Percentiles rank a stretch among this genome's conserved stretches.
Evolutionary conservation across 176 grass and related monocot species (phyloP).

Genomic region (Zizania latifolia): DNA sequence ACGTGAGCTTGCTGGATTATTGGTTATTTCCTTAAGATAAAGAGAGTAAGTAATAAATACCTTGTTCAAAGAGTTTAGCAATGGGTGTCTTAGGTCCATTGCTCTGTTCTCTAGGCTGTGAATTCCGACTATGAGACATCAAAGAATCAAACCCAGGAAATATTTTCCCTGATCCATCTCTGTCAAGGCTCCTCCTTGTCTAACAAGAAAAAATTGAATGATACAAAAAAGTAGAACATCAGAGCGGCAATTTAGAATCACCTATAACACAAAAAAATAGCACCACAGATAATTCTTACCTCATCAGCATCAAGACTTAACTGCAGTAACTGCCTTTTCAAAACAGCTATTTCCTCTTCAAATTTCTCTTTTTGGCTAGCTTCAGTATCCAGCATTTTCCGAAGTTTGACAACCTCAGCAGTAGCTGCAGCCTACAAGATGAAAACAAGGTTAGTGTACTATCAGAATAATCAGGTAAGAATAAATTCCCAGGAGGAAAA

Average conservation of each 20-base stretch:
- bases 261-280: background rate
- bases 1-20: background rate
- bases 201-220: slow-evolving; percentile 30
- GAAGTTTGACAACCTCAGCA: slow-evolving; percentile 68
- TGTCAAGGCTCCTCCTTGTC: slow-evolving; percentile 85
- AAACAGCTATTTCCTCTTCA: slow-evolving; percentile 78
- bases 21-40: slow-evolving; percentile 1
- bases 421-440: slow-evolving; percentile 64
- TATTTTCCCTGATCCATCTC: slow-evolving; percentile 75
- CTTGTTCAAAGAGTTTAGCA: slow-evolving; percentile 96
- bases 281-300: slow-evolving; percentile 41
- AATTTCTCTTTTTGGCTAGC: slow-evolving; percentile 80
- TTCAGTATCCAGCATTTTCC: slow-evolving; percentile 76
- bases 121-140: slow-evolving; percentile 69
- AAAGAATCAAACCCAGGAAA: slow-evolving; percentile 92
- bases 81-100: slow-evolving; percentile 82
- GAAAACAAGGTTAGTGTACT: slow-evolving; percentile 19
- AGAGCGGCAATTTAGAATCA: slow-evolving; percentile 14
- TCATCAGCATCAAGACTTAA: slow-evolving; percentile 88
- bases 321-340: slow-evolving; percentile 87
- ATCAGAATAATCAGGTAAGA: background rate
- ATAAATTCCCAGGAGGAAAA: slow-evolving; percentile 14
- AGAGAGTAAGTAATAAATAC: slow-evolving; percentile 39
- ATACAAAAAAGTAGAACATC: slow-evolving; percentile 17
- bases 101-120: slow-evolving; percentile 73